Conservation (phyloP, 1,284 basidiomycete genomes). For the Tranzscheliella williamsii region DNA sequence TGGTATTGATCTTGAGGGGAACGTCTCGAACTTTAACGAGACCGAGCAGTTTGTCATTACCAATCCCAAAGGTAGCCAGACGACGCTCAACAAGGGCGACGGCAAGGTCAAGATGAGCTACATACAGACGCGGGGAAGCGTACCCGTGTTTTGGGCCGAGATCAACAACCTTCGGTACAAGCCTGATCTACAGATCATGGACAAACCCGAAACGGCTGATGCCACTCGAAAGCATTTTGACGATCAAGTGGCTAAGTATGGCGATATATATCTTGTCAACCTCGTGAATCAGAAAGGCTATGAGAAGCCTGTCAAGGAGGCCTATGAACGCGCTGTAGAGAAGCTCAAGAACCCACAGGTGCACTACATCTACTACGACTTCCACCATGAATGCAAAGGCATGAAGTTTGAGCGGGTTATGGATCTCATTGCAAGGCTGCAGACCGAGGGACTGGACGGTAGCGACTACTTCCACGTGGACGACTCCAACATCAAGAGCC, state of each 20-base stretch:
- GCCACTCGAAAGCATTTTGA: constrained; percentile 77
- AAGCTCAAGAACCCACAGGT: constrained; percentile 69
- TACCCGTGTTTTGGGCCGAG: constrained; percentile 96
- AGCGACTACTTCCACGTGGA: constrained; percentile 43
- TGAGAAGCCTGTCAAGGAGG: constrained; percentile 94
- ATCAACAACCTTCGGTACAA: constrained; percentile 95
- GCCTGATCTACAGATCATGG: constrained; percentile 96
- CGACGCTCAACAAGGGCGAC: constrained; percentile 61
- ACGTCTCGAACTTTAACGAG: constrained; percentile 64
- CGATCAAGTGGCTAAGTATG: constrained; percentile 76
- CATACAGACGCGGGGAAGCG: constrained; percentile 89
- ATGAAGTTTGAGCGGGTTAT: constrained; percentile 94
- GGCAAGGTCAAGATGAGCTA: constrained; percentile 70
- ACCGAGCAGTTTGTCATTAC: constrained; percentile 67
- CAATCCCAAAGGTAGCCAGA: constrained; percentile 54
- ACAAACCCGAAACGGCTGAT: constrained; percentile 75
- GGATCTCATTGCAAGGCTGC: constrained; percentile 76
- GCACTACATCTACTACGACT: constrained; percentile 95
- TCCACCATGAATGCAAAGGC: constrained; percentile 91
- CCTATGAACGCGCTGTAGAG: constrained; percentile 79
- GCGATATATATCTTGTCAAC: constrained; percentile 81
- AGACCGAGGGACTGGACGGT: constrained; percentile 70
- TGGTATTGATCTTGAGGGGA: constrained; percentile 75
- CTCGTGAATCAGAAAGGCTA: constrained; percentile 94
- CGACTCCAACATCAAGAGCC: constrained; percentile 26